Conservation (phyloP, 352 stramenopile genomes). For the Elongisporangium senticosum region DNA sequence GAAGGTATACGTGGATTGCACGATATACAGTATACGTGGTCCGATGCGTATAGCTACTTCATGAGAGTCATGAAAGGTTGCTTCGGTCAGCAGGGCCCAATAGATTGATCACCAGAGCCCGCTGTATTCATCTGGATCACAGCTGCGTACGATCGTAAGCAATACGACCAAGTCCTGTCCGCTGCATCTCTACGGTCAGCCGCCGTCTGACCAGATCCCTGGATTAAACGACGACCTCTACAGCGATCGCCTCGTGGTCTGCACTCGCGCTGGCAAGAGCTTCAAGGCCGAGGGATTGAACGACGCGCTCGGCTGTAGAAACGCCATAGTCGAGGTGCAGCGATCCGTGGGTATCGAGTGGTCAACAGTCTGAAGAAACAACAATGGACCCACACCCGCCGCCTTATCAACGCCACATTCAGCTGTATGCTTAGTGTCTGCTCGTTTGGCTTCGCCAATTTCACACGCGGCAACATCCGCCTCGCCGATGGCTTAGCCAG, state of each 20-base stretch:
- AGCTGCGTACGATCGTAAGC: slow-evolving; percentile 25
- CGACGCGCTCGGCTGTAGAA: slow-evolving; percentile 7
- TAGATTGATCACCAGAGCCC: background rate
- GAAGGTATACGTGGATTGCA: too few relatives aligned
- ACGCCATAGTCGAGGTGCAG: background rate
- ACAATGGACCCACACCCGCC: slow-evolving; percentile 2
- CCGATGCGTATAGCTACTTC: too few relatives aligned
- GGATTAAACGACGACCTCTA: slow-evolving; percentile 44
- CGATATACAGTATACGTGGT: background rate
- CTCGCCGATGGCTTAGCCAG: slow-evolving; percentile 17
- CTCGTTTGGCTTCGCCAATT: slow-evolving; percentile 20
- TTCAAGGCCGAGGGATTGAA: slow-evolving; percentile 31
- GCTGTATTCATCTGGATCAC: slow-evolving; percentile 27
- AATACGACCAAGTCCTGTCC: slow-evolving; percentile 3
- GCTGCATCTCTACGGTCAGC: slow-evolving; percentile 6
- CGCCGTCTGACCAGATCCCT: slow-evolving; percentile 10
- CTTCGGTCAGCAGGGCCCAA: too few relatives aligned
- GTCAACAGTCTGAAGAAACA: slow-evolving; percentile 2
- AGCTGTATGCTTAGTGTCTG: slow-evolving; percentile 1
- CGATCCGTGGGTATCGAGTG: slow-evolving; percentile 22
- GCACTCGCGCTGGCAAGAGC: slow-evolving; percentile 11
- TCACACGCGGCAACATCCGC: slow-evolving; percentile 18
- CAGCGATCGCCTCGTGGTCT: slow-evolving; percentile 33
- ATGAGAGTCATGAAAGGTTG: too few relatives aligned
- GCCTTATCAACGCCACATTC: slow-evolving; percentile 7